Evolutionary conservation across 2,329 filamentous ascomycete species (phyloP).

Genomic region (Diaporthe sp.): DNA sequence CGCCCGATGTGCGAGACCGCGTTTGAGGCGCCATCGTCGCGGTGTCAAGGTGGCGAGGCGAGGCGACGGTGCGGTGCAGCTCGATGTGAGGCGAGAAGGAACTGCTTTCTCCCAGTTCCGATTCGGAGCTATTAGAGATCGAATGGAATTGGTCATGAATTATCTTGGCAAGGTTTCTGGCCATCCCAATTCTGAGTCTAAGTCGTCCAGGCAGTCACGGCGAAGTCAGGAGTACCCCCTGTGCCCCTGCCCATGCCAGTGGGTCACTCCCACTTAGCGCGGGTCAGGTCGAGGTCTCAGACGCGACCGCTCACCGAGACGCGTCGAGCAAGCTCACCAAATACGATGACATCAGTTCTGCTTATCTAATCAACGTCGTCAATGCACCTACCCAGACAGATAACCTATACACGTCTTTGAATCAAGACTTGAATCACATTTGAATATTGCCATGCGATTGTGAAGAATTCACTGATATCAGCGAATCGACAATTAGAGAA

Average conservation of each 20-base stretch:
- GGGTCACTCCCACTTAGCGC: slow-evolving; percentile 24
- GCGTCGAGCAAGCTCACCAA: neutral
- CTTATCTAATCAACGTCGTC: slow-evolving; percentile 20
- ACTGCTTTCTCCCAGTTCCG: neutral
- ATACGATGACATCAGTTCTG: slow-evolving; percentile 35
- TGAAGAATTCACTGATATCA: neutral
- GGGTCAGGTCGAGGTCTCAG: slow-evolving; percentile 12
- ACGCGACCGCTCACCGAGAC: slow-evolving; percentile 27
- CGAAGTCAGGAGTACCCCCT: slow-evolving; percentile 13
- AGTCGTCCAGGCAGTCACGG: slow-evolving; percentile 32
- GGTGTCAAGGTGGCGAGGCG: neutral
- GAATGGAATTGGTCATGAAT: neutral
- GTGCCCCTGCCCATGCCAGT: neutral
- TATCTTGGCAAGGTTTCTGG: neutral
- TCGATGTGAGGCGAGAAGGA: neutral
- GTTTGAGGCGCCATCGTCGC: slow-evolving; percentile 40
- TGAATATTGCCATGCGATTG: neutral
- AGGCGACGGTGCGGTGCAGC: neutral
- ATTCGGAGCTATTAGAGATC: neutral
- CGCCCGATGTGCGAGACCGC: slow-evolving; percentile 34
- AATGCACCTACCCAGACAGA: neutral
- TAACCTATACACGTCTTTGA: neutral
- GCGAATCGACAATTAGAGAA: no score
- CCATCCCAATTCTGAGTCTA: neutral
- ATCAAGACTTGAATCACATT: neutral